Conservation (phyloP, 2,329 filamentous ascomycete genomes). For the Cryphonectria radicalis region DNA sequence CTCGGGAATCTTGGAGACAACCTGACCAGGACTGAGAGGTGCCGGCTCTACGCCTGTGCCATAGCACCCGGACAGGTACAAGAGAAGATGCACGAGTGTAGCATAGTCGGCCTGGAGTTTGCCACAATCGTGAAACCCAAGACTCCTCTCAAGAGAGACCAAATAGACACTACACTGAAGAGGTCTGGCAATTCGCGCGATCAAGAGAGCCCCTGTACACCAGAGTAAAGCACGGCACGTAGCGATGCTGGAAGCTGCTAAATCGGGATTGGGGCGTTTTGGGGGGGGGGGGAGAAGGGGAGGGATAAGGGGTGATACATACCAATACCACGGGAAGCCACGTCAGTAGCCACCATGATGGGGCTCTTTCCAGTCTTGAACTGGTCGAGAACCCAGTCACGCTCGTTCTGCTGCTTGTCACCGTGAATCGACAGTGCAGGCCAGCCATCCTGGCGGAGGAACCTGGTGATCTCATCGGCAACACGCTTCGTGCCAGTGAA, state of each 20-base stretch:
- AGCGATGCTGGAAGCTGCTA: slow-evolving; percentile 63
- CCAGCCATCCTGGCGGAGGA: slow-evolving; percentile 97
- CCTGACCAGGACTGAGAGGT: slow-evolving; percentile 80
- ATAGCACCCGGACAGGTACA: slow-evolving; percentile 62
- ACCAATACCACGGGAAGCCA: slow-evolving; percentile 99
- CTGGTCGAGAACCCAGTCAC: slow-evolving; percentile 98
- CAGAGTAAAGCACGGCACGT: slow-evolving; percentile 85
- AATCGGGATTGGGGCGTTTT: slow-evolving; percentile 37
- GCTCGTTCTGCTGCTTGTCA: slow-evolving; percentile 99
- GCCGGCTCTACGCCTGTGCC: slow-evolving; percentile 80
- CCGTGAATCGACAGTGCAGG: slow-evolving; percentile 97
- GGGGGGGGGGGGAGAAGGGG: slow-evolving; percentile 40
- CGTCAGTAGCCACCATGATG: slow-evolving; percentile 99
- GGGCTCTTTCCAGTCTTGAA: slow-evolving; percentile 99
- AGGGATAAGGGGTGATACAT: slow-evolving; percentile 73
- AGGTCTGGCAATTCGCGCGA: slow-evolving; percentile 92
- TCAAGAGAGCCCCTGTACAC: slow-evolving; percentile 84
- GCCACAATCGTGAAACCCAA: slow-evolving; percentile 79
- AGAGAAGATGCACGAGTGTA: slow-evolving; percentile 78
- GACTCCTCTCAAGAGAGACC: slow-evolving; percentile 81
- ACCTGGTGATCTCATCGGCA: slow-evolving; percentile 95
- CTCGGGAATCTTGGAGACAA: slow-evolving; percentile 62
- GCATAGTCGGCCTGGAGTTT: slow-evolving; percentile 51
- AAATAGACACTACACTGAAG: slow-evolving; percentile 72
- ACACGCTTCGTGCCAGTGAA: slow-evolving; percentile 95